Conservation (phyloP, 2,329 filamentous ascomycete species). For the Botrytis fabae region DNA sequence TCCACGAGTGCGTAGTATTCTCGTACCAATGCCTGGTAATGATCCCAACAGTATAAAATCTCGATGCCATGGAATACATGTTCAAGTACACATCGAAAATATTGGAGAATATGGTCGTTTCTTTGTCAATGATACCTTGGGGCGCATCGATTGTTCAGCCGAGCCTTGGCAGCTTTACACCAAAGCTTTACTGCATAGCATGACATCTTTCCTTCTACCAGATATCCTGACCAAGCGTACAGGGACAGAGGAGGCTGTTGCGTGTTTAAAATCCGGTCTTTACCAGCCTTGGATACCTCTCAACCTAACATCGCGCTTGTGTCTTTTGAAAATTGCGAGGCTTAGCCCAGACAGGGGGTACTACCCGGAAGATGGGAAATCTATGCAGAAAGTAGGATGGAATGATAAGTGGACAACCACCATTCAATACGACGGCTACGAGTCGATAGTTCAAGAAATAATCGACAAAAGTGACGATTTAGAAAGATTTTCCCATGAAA, state of each 20-base stretch:
- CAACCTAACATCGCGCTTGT: not conserved
- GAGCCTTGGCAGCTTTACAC: slow-evolving; percentile 56
- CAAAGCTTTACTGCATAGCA: slow-evolving; percentile 60
- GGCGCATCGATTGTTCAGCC: slow-evolving; percentile 56
- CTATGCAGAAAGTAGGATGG: slow-evolving; percentile 50
- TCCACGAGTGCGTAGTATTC: slow-evolving; percentile 48
- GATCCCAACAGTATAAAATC: slow-evolving; percentile 25
- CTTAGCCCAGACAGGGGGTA: slow-evolving; percentile 43
- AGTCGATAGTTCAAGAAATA: slow-evolving; percentile 27
- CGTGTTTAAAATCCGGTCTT: slow-evolving; percentile 50
- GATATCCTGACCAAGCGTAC: slow-evolving; percentile 60
- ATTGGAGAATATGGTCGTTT: slow-evolving; percentile 50
- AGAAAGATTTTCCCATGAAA: slow-evolving; percentile 25
- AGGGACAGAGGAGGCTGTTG: slow-evolving; percentile 60
- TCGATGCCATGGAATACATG: slow-evolving; percentile 45
- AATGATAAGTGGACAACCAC: slow-evolving; percentile 42
- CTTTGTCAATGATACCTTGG: slow-evolving; percentile 54
- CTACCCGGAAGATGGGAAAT: slow-evolving; percentile 46
- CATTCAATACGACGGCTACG: slow-evolving; percentile 45
- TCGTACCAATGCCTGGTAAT: slow-evolving; percentile 52
- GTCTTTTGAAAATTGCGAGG: slow-evolving; percentile 24
- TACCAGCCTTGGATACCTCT: slow-evolving; percentile 41
- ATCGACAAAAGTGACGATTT: slow-evolving; percentile 28
- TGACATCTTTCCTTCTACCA: slow-evolving; percentile 57
- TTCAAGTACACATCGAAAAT: slow-evolving; percentile 44